These are phyloP conservation scores for Melaleuca quinquenervia DNA, from an alignment of 345 rosid species.

Conservation along the genomic window DNA sequence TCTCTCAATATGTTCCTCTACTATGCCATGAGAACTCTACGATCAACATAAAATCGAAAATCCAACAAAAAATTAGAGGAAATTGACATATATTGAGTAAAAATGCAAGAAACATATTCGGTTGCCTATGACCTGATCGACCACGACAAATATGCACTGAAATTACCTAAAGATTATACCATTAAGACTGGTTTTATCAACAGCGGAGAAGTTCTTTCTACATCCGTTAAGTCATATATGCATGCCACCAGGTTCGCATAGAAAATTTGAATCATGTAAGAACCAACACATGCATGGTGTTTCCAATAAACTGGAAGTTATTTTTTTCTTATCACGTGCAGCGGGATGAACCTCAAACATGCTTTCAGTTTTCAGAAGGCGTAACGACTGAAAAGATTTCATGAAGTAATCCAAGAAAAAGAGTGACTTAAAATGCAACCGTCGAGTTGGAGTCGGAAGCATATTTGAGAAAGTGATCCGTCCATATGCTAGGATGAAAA, in stretches of 20 bases:
- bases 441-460: not conserved
- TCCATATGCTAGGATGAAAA: constrained; percentile 12
- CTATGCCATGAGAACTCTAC: not conserved
- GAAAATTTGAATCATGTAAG: not conserved
- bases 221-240: not conserved
- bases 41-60: not conserved
- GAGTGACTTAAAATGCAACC: not conserved
- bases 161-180: not conserved
- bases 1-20: not conserved
- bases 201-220: not conserved
- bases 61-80: not conserved
- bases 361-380: not conserved
- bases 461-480: constrained; percentile 9
- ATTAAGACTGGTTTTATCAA: not conserved
- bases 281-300: not conserved
- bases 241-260: not conserved
- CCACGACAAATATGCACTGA: not conserved
- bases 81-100: not conserved
- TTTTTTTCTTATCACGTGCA: not conserved
- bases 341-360: not conserved
- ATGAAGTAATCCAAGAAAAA: not conserved
- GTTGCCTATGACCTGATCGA: not conserved
- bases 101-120: not conserved
- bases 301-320: not conserved
- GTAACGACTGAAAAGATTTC: not conserved